Percentiles rank a stretch among this genome's conserved stretches.
These are phyloP conservation scores for Diplodia intermedia DNA, from an alignment of 2,329 filamentous ascomycete genomes.

Conservation along the genomic window DNA sequence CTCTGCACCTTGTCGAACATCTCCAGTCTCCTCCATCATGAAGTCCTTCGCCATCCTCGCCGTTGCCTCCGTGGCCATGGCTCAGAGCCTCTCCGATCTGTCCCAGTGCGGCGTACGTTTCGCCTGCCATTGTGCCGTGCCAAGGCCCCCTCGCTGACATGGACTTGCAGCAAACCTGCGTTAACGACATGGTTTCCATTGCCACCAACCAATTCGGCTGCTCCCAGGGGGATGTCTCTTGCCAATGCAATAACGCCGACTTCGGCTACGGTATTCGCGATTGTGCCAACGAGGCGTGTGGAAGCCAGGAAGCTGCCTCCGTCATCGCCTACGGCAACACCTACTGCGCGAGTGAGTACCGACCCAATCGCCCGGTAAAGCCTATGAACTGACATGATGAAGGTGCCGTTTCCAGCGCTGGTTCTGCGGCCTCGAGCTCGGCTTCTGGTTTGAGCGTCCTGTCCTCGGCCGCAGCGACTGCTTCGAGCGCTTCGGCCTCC, in stretches of 20 bases:
- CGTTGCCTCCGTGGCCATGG: slow-evolving; percentile 43
- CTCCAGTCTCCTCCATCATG: slow-evolving; percentile 38
- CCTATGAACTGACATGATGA: slow-evolving; percentile 17
- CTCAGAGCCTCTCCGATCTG: slow-evolving; percentile 42
- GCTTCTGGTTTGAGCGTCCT: background rate
- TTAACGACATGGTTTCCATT: slow-evolving; percentile 56
- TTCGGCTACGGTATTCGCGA: slow-evolving; percentile 58
- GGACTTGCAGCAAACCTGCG: slow-evolving; percentile 47
- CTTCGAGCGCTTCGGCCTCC: slow-evolving; percentile 3
- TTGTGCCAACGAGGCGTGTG: slow-evolving; percentile 55
- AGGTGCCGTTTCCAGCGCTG: slow-evolving; percentile 33
- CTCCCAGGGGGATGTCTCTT: slow-evolving; percentile 46
- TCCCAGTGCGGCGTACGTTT: slow-evolving; percentile 47
- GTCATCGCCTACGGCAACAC: slow-evolving; percentile 46
- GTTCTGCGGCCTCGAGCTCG: slow-evolving; percentile 33
- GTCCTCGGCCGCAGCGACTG: slow-evolving; percentile 12
- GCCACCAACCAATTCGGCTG: slow-evolving; percentile 52
- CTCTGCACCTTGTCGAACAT: slow-evolving; percentile 32
- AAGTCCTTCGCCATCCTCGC: slow-evolving; percentile 50
- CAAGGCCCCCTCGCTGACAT: slow-evolving; percentile 8
- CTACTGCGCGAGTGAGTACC: slow-evolving; percentile 44
- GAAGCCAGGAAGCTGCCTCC: slow-evolving; percentile 37
- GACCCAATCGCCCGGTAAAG: background rate
- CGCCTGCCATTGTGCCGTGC: background rate
- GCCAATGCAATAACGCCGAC: slow-evolving; percentile 54